phyloP scores from a whole-genome alignment of 805 yeast species.

The Clavispora phyllophila region DNA sequence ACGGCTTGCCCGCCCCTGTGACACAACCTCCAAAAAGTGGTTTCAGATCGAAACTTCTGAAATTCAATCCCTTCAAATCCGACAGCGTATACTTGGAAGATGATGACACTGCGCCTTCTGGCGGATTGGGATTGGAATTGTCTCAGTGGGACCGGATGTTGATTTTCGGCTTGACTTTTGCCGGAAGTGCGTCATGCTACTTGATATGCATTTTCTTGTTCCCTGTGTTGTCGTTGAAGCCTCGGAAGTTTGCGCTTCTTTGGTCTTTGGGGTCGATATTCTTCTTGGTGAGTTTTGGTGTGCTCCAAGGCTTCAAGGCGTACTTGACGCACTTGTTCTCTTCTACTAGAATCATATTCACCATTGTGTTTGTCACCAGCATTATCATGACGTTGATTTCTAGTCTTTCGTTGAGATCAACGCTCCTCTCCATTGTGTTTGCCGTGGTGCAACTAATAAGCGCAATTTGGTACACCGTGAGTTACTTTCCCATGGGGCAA shows the following conservation, averaged over 20 bases:
- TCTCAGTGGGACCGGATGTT: conserved; percentile 45
- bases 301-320: conserved; percentile 37
- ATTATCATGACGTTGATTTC: conserved; percentile 37
- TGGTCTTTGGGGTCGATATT: conserved; percentile 45
- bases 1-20: conserved; percentile 36
- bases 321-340: conserved; percentile 38
- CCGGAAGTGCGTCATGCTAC: conserved; percentile 38
- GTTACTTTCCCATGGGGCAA: conserved; percentile 44
- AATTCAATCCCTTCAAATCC: conserved; percentile 35
- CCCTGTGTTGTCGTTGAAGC: conserved; percentile 39
- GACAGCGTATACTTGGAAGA: conserved; percentile 37
- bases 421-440: conserved; percentile 35
- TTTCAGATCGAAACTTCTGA: conserved; percentile 27
- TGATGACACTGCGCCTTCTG: conserved; percentile 38
- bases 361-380: conserved; percentile 34
- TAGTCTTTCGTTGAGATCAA: conserved; percentile 32
- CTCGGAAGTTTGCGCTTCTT: conserved; percentile 42
- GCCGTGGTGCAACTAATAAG: conserved; percentile 37
- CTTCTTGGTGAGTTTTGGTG: conserved; percentile 43
- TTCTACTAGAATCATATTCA: conserved; percentile 37
- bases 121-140: conserved; percentile 40
- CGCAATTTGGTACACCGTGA: conserved; percentile 43
- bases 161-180: conserved; percentile 40
- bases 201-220: conserved; percentile 39
- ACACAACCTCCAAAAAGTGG: conserved; percentile 21